These are phyloP conservation scores for Yamadazyma triangularis DNA, from an alignment of 1,139 yeast species.

Conservation along the genomic window DNA sequence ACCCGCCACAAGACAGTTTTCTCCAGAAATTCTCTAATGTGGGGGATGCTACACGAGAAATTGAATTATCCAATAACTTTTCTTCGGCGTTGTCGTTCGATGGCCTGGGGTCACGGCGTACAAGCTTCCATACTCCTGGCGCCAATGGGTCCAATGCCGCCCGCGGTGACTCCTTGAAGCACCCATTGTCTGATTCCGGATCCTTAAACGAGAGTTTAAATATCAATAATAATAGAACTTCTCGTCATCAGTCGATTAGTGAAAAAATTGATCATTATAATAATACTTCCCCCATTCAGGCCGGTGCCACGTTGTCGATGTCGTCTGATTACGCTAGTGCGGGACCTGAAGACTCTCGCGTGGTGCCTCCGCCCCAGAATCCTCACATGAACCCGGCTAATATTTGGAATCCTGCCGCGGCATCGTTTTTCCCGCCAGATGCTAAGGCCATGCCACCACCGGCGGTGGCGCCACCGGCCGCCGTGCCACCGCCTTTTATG, in stretches of 20 bases:
- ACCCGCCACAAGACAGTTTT: slow-evolving; percentile 47
- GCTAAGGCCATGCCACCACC: too few relatives aligned
- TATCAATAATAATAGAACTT: slow-evolving; percentile 32
- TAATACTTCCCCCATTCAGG: slow-evolving; percentile 47
- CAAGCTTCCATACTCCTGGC: slow-evolving; percentile 45
- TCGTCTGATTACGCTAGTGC: slow-evolving; percentile 18
- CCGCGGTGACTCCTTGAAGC: slow-evolving; percentile 10
- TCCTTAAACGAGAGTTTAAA: slow-evolving; percentile 51
- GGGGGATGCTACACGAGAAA: slow-evolving; percentile 76
- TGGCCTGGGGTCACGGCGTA: slow-evolving; percentile 33
- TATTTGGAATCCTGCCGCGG: slow-evolving; percentile 67
- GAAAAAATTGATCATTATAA: slow-evolving; percentile 62
- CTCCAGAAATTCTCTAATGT: slow-evolving; percentile 68
- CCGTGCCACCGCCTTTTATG: slow-evolving; percentile 17
- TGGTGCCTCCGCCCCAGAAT: slow-evolving; percentile 10
- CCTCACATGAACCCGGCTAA: too few relatives aligned
- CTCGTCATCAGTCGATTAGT: slow-evolving; percentile 57
- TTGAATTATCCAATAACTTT: slow-evolving; percentile 44
- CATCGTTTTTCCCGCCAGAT: slow-evolving; percentile 51
- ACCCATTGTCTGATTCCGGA: slow-evolving; percentile 20
- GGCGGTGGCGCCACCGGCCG: slow-evolving; percentile 5
- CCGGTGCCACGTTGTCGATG: slow-evolving; percentile 35
- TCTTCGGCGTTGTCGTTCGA: slow-evolving; percentile 26
- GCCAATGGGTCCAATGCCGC: too few relatives aligned
- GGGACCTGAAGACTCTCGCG: slow-evolving; percentile 1